phyloP scores from a whole-genome alignment of 2,329 filamentous ascomycete genomes.

The Colletotrichum sp. region DNA sequence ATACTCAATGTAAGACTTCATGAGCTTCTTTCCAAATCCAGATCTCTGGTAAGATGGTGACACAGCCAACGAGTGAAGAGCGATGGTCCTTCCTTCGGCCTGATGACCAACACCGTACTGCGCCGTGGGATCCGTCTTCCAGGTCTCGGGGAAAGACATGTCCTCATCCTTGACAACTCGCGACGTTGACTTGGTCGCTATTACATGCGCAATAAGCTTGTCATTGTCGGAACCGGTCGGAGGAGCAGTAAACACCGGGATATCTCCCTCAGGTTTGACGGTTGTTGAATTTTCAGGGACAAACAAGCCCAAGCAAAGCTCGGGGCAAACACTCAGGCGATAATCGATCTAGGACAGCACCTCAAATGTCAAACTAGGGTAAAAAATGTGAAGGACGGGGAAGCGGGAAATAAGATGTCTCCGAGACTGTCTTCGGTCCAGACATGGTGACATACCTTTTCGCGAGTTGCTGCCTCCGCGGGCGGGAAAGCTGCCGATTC shows the following conservation, averaged over 20 bases:
- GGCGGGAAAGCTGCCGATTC: conserved; percentile 33
- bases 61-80: conserved; percentile 31
- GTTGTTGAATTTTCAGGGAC: not conserved
- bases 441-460: conserved; percentile 24
- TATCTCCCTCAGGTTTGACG: not conserved
- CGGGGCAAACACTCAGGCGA: conserved; percentile 27
- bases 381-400: not conserved
- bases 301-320: conserved; percentile 31
- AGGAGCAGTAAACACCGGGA: conserved; percentile 12
- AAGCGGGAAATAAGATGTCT: not conserved
- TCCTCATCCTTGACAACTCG: conserved; percentile 27
- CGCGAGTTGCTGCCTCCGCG: conserved; percentile 29
- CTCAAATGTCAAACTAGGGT: not conserved
- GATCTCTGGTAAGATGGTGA: conserved; percentile 25
- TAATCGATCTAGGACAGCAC: conserved; percentile 31
- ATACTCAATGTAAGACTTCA: conserved; percentile 23
- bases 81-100: conserved; percentile 28
- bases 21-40: conserved; percentile 30
- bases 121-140: conserved; percentile 24
- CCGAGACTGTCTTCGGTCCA: not conserved
- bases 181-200: conserved; percentile 28
- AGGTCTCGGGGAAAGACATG: conserved; percentile 28
- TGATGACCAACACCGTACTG: conserved; percentile 24
- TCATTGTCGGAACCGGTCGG: conserved; percentile 5
- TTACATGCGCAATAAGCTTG: conserved; percentile 28